These are phyloP conservation scores for Alternaria sp. DNA, from an alignment of 2,329 filamentous ascomycete species.

Conservation along the genomic window DNA sequence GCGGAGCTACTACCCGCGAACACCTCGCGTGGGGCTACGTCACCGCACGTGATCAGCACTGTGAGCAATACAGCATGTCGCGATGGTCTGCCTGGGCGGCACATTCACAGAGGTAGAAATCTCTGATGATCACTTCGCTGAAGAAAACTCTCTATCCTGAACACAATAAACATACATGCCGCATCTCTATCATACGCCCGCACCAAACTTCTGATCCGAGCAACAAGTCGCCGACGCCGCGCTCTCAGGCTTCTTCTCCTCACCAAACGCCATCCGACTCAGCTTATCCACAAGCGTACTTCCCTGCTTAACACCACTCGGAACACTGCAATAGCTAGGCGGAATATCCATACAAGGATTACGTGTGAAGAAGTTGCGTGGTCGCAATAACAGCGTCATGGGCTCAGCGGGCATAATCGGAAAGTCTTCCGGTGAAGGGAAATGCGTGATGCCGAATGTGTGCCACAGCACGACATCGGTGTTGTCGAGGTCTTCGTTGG, in stretches of 20 bases:
- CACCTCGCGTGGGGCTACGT: background rate
- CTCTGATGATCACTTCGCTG: rapidly evolving
- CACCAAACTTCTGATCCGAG: slow-evolving; percentile 25
- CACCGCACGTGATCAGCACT: background rate
- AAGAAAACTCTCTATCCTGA: background rate
- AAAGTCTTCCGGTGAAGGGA: slow-evolving; percentile 88
- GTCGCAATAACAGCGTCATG: slow-evolving; percentile 79
- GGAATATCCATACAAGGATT: slow-evolving; percentile 84
- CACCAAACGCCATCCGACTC: slow-evolving; percentile 57
- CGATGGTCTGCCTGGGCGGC: background rate
- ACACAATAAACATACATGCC: background rate
- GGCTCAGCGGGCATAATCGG: slow-evolving; percentile 85
- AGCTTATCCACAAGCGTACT: slow-evolving; percentile 57
- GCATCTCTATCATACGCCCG: slow-evolving; percentile 12
- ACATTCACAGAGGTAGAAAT: background rate
- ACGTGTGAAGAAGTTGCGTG: slow-evolving; percentile 80
- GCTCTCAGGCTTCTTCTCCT: slow-evolving; percentile 27
- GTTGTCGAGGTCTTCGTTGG: slow-evolving; percentile 73
- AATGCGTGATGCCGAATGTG: slow-evolving; percentile 89
- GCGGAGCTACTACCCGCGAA: slow-evolving; percentile 7
- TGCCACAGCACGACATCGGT: slow-evolving; percentile 92
- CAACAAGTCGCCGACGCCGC: slow-evolving; percentile 21
- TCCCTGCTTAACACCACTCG: slow-evolving; percentile 68
- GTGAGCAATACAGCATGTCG: background rate
- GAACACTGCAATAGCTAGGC: slow-evolving; percentile 74